A percentile compares a stretch with the other conserved stretches of the same genome.
Conservation (phyloP, 768 basidiomycete genomes). For the Leccinum longicurvipes region DNA sequence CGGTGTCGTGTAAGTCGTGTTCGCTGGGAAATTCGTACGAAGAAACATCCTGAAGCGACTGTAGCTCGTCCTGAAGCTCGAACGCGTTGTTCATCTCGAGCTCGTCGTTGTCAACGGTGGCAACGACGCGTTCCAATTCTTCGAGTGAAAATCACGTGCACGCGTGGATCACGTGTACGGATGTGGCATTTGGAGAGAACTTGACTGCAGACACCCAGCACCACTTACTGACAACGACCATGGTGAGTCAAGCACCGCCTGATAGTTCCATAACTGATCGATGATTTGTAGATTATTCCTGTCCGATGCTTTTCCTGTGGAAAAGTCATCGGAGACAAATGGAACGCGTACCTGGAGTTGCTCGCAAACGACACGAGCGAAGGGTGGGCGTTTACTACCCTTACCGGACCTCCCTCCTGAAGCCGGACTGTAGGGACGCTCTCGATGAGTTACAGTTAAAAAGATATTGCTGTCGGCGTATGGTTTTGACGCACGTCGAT, state of each 20-base stretch:
- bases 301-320: conserved; percentile 96
- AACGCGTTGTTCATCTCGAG: conserved; percentile 44
- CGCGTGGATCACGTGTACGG: conserved; percentile 20
- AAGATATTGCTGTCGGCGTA: conserved; percentile 93
- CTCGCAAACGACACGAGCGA: conserved; percentile 80
- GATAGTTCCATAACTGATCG: background rate
- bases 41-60: conserved; percentile 56
- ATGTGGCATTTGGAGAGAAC: too few relatives aligned
- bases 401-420: background rate
- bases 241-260: conserved; percentile 17
- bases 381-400: conserved; percentile 56
- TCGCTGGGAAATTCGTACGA: conserved; percentile 69
- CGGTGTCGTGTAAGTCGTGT: conserved; percentile 56
- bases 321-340: conserved; percentile 96
- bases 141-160: conserved; percentile 25
- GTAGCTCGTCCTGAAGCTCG: conserved; percentile 77
- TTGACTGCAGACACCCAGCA: too few relatives aligned
- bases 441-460: conserved; percentile 87
- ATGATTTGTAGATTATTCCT: conserved; percentile 77
- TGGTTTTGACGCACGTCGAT: conserved; percentile 97
- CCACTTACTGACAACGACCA: conserved; percentile 7
- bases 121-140: conserved; percentile 9
- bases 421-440: conserved; percentile 59
- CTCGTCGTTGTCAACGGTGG: conserved; percentile 4
- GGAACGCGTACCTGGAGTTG: conserved; percentile 83